These are phyloP conservation scores for Hyaloscypha finlandica DNA, from an alignment of 495 filamentous ascomycete species.

Conservation along the genomic window DNA sequence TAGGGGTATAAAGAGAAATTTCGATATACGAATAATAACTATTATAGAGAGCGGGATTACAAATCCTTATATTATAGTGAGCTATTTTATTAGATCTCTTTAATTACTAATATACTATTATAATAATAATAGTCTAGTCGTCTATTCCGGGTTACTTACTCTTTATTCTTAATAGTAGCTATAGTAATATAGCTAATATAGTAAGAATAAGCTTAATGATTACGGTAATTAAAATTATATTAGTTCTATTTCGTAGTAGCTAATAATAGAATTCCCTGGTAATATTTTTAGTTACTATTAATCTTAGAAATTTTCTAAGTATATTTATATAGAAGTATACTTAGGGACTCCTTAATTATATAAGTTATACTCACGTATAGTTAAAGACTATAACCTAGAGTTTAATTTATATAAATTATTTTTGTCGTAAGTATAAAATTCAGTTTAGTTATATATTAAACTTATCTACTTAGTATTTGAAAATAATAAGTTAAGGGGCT, in stretches of 20 bases:
- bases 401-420: neutral
- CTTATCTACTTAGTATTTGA: slow-evolving; percentile 2
- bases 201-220: slow-evolving; percentile 17
- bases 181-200: slow-evolving; percentile 13
- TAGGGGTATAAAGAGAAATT: neutral
- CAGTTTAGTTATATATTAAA: slow-evolving; percentile 7
- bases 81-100: neutral
- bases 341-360: slow-evolving; percentile 8
- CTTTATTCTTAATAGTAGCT: slow-evolving; percentile 8
- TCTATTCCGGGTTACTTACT: slow-evolving; percentile 6
- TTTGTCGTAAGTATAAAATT: neutral
- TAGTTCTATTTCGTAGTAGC: slow-evolving; percentile 15
- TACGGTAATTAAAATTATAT: slow-evolving; percentile 2
- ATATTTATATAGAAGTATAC: neutral
- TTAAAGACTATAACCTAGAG: slow-evolving; percentile 3
- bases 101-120: slow-evolving; percentile 9
- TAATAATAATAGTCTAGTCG: neutral
- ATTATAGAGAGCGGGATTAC: slow-evolving; percentile 18
- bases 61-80: slow-evolving; percentile 9
- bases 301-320: slow-evolving; percentile 6
- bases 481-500: neutral
- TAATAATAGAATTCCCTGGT: neutral
- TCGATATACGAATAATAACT: slow-evolving; percentile 17
- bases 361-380: slow-evolving; percentile 8
- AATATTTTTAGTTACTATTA: slow-evolving; percentile 19